Evolutionary conservation across 2,329 filamentous ascomycete genomes (phyloP).

Genomic region (Thelonectria discophora): DNA sequence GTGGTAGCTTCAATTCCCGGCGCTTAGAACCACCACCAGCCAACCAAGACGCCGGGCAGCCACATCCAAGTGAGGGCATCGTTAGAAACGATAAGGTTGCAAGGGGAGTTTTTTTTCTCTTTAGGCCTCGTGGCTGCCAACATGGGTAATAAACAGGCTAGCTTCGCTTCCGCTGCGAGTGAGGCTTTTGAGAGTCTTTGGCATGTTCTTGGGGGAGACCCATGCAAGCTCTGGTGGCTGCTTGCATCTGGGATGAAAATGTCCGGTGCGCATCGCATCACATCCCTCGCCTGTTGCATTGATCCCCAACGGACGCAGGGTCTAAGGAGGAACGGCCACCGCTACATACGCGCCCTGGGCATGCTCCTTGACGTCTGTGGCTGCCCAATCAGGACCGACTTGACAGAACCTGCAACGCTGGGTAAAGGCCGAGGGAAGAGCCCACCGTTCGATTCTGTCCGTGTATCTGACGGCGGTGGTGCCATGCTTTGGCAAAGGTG

Average conservation of each 20-base stretch:
- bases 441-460: slow-evolving; percentile 41
- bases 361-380: slow-evolving; percentile 6
- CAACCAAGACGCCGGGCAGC: slow-evolving; percentile 25
- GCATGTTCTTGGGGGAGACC: no score
- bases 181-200: neutral
- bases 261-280: neutral
- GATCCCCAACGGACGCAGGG: no score
- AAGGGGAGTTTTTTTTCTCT: neutral
- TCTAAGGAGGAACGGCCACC: slow-evolving; percentile 16
- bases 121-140: slow-evolving; percentile 14
- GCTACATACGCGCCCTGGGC: slow-evolving; percentile 29
- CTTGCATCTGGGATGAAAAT: neutral
- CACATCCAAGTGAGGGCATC: slow-evolving; percentile 40
- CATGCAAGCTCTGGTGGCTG: no score
- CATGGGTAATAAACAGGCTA: no score
- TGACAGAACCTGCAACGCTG: slow-evolving; percentile 25
- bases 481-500: slow-evolving; percentile 26
- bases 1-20: slow-evolving; percentile 29
- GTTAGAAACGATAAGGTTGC: slow-evolving; percentile 11
- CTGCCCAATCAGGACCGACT: slow-evolving; percentile 19
- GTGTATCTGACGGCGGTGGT: slow-evolving; percentile 41
- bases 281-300: neutral
- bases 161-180: no score
- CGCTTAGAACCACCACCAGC: slow-evolving; percentile 31
- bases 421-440: no score